Base-by-base conservation (phyloP, 441 rosid species). In the Gossypium davidsonii region DNA sequence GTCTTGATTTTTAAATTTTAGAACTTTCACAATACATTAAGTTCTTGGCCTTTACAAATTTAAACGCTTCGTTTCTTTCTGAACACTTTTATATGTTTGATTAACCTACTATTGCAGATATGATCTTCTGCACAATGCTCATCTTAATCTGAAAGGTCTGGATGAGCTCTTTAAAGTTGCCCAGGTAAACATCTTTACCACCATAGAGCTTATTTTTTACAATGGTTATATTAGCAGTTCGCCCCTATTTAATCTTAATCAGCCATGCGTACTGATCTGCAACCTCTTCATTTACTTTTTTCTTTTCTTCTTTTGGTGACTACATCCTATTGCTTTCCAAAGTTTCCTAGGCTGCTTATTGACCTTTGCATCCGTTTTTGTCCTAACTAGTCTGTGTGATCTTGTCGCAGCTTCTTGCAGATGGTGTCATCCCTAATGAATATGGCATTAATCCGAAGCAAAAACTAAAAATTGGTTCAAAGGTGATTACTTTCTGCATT, bases 381-480 rank as follows among this genome's bases (percentile, higher is more conserved):
- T 59, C 37, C 8, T 59, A 71, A 23, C 63, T 6, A 51, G 67
- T 59, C 68, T 49, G 46, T 53, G 46, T 75, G 39, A 58, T 75
- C 71, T 81, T 75, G 34, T 78, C 80, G 78, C 87, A 96, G 99
- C 79, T 87, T 64, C 99, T 96, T 73, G 99, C 99, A 72, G 99
- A 96, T 85, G 99, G 99, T 78, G 98, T 96, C 70, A 94, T 96
- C 76, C 99, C 99, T 74, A 96, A 96, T 74, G 99, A 96, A 84
- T 96, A 96, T 77, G 99, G 99, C 65, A 90, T 96, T 74, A 94
- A 96, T 85, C 97, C 99, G 56, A 89, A 91, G 78, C 99, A 96
- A 84, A 94, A 94, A 85, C 83, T 96, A 81, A 94, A 94, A 85
- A 94, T 96, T 74, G 98, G 99, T 75, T 96, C 99, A 28, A 96